A percentile compares a stretch with the other conserved stretches of the same genome.
Evolutionary conservation across 371 early-diverging fungal genomes (phyloP).

Genomic region (Mortierella sp.): DNA sequence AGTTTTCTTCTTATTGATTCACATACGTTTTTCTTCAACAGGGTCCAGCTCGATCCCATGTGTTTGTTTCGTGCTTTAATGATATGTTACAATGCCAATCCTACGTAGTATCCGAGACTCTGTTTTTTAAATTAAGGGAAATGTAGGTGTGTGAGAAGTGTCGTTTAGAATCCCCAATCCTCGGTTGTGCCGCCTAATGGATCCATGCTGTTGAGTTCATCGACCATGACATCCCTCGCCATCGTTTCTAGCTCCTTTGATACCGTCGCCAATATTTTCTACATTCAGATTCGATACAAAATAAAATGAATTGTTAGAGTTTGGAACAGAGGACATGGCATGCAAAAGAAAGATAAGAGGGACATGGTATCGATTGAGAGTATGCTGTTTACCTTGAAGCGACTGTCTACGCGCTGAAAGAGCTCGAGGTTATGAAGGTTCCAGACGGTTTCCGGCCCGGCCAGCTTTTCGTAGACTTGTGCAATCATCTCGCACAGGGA

Average conservation of each 20-base stretch:
- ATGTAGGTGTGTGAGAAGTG: neutral
- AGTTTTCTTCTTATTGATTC: no score
- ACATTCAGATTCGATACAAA: neutral
- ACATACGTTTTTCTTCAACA: no score
- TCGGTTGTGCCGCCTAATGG: conserved; percentile 35
- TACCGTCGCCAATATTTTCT: conserved; percentile 50
- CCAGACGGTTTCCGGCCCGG: conserved; percentile 24
- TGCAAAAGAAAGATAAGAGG: neutral
- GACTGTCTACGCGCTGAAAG: conserved; percentile 45
- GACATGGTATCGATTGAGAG: neutral
- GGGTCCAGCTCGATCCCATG: no score
- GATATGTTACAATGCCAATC: no score
- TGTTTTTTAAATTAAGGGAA: no score
- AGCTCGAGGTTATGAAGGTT: conserved; percentile 34
- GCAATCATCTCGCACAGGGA: conserved; percentile 52
- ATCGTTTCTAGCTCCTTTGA: conserved; percentile 46
- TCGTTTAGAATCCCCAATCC: conserved; percentile 23
- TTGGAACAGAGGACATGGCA: no score
- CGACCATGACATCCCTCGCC: conserved; percentile 43
- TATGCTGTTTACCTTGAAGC: conserved; percentile 43
- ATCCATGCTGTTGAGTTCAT: conserved; percentile 50
- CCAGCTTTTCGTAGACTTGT: conserved; percentile 41
- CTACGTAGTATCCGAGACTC: no score
- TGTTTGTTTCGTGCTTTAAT: no score
- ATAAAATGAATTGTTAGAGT: neutral